These are phyloP conservation scores for Metschnikowia borealis DNA, from an alignment of 805 yeast genomes.

Conservation along the genomic window DNA sequence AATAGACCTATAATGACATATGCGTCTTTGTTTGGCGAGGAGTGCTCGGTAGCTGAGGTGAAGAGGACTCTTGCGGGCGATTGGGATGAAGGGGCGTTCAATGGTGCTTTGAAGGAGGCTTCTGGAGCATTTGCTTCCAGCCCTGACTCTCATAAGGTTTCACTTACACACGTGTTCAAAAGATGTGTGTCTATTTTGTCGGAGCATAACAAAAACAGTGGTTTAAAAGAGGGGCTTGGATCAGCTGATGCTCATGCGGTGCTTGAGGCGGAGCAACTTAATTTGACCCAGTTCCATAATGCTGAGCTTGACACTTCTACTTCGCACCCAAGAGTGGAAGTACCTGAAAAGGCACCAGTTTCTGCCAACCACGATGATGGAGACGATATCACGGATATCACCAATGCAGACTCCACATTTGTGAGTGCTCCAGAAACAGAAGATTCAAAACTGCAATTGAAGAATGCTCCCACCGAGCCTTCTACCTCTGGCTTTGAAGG, in stretches of 20 bases:
- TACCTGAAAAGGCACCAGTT: not conserved
- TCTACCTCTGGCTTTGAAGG: not conserved
- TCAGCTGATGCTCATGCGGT: not conserved
- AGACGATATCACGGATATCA: constrained; percentile 15
- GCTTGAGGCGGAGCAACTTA: not conserved
- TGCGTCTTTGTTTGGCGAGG: not conserved
- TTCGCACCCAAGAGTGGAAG: not conserved
- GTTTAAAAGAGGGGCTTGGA: not conserved
- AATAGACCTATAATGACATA: not conserved
- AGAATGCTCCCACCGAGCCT: not conserved
- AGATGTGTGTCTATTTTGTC: not conserved
- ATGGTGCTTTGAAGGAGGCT: not conserved
- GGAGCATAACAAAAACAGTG: not conserved
- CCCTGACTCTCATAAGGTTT: not conserved
- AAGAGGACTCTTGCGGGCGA: not conserved
- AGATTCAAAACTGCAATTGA: too few relatives aligned
- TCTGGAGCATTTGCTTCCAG: not conserved
- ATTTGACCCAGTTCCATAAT: not conserved
- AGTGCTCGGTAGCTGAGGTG: not conserved
- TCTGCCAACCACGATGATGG: constrained; percentile 16
- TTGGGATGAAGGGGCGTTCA: not conserved
- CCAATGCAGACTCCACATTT: not conserved
- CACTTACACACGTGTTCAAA: not conserved
- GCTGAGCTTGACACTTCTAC: not conserved
- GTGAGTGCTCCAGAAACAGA: not conserved